Evolutionary conservation across 2,329 filamentous ascomycete genomes (phyloP), one percentile per base, ranked within the genome.

Genomic region (Ceratocystis diversiconidia): DNA sequence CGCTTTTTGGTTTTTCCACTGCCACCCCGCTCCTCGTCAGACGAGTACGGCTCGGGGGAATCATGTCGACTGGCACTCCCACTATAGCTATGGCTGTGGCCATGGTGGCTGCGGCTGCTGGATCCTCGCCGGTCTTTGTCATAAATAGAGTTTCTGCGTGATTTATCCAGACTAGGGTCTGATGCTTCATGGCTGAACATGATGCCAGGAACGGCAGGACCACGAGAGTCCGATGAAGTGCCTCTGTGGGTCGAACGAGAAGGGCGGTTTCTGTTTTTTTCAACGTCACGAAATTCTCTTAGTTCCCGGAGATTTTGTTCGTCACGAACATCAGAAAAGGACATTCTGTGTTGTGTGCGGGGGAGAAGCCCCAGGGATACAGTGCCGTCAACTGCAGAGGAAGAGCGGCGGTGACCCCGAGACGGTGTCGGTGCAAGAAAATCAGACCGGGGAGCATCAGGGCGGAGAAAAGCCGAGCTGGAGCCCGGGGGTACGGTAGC

Each of bases 121-220:
- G 41, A 57, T n/a, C 36, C 48, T 41, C 43, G 59, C 63, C 8
- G 57, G 43, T n/a, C 41, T 48, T 36, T 65, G 63, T 25, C 55
- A 36, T 52, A 57, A 8, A 19, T 41, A 6, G 71, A 68, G 32
- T 68, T 71, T 28, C 66, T 70, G 57, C 69, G 69, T 8, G 68
- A 65, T 66, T 71, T 70, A 69, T 72, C 25, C 62, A 70, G 72
- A n/a, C 75, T 74, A 5, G 75, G 76, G 41, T 79, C 78, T 57
- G 75, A 75, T 1, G 76, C 79, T 69, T 81, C 78, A 32, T 78
- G 75, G 17, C 78, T 80, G n/a, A 79, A 79, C 8, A 82, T 72
- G 2, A 81, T 81, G 44, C 81, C 81, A 1, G 82, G 77, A 1
- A 83, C 74, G 25, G 81, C 81, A 25, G 28, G 52, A 17, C 43